A percentile compares a stretch with the other conserved stretches of the same genome.
Evolutionary conservation across 2,329 filamentous ascomycete genomes (phyloP).

Genomic region (Fusarium chuoi): DNA sequence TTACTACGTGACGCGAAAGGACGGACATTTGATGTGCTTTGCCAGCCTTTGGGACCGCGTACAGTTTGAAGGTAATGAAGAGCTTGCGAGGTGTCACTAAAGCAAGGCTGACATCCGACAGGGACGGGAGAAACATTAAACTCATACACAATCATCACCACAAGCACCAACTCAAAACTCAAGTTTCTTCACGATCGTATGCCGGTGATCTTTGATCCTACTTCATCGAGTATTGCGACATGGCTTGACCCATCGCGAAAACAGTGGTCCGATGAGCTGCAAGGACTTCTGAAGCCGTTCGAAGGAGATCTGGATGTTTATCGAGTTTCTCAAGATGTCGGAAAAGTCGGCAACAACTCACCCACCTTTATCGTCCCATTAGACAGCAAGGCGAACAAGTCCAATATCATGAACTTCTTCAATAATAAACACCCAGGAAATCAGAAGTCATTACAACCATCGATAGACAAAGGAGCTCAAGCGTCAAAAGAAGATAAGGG

Average conservation of each 20-base stretch:
- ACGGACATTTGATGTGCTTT: constrained; percentile 86
- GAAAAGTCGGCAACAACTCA: constrained; percentile 93
- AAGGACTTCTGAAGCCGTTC: constrained; percentile 82
- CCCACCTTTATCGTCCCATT: constrained; percentile 84
- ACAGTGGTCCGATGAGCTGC: constrained; percentile 82
- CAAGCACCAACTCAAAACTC: constrained; percentile 82
- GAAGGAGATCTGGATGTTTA: constrained; percentile 84
- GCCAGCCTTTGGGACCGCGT: constrained; percentile 94
- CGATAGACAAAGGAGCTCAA: not conserved
- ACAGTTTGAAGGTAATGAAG: constrained; percentile 74
- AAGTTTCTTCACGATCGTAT: constrained; percentile 93
- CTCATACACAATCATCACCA: constrained; percentile 95
- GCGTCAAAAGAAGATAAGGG: not conserved
- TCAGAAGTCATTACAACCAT: constrained; percentile 44
- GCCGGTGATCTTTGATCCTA: constrained; percentile 89
- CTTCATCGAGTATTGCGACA: constrained; percentile 72
- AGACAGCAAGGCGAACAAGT: constrained; percentile 87
- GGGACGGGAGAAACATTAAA: constrained; percentile 72
- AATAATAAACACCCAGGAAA: constrained; percentile 59
- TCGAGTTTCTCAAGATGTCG: constrained; percentile 86
- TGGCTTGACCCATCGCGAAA: constrained; percentile 82
- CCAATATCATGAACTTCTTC: constrained; percentile 95
- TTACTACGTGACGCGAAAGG: constrained; percentile 83
- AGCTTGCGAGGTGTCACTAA: not conserved
- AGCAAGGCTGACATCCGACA: constrained; percentile 3